Evolutionary conservation across 768 basidiomycete genomes (phyloP), one percentile per base, ranked within the genome.

Genomic region (Kwoniella newhampshirensis): DNA sequence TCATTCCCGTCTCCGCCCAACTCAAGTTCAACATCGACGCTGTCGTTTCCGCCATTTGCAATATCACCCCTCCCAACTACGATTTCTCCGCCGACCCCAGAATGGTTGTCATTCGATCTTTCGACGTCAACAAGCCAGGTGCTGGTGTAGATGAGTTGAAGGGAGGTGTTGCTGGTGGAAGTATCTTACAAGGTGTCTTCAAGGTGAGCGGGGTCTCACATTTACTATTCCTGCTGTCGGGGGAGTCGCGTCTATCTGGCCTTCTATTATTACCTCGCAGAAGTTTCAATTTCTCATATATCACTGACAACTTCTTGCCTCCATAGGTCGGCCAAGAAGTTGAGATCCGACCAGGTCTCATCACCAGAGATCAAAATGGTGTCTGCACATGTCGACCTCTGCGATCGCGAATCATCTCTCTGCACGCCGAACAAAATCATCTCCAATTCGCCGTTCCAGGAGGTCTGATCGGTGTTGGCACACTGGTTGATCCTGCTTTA

Each of bases 51-150:
- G 97, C 96, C 80, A 94, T 98, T 76, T 91, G 91, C 64, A 85
- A 88, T 49, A 97, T 99, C 68, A 91, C 96, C 17, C 88, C 98
- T 46, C 96, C 94, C 43, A 79, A 86, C 32, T 89, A 94, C 57
- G 89, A 98, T 81, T 99, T 98, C 78, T 82, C 85, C 30, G 87
- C 91, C 26, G 86, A 89, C 60, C 91, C 96, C 0, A 86, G 87
- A 30, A 86, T 99, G 64, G 98, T 98, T 75, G 93, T 98, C 75
- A 99, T 99, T 77, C 91, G 94, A 64, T 96, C 92, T 18, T 99
- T 98, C 79, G 96, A 99, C 76, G 94, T 99, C 76, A 99, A 99
- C 83, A 97, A 96, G 78, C 96, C 96, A 11, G 96, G 94, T 74
- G 86, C 93, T 3, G 91, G 92, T 72, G 92, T 98, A 3, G 88